Evolutionary conservation across 305 asterid species (phyloP), one percentile per base, ranked within the genome.

Genomic region (Fraxinus baroniana): DNA sequence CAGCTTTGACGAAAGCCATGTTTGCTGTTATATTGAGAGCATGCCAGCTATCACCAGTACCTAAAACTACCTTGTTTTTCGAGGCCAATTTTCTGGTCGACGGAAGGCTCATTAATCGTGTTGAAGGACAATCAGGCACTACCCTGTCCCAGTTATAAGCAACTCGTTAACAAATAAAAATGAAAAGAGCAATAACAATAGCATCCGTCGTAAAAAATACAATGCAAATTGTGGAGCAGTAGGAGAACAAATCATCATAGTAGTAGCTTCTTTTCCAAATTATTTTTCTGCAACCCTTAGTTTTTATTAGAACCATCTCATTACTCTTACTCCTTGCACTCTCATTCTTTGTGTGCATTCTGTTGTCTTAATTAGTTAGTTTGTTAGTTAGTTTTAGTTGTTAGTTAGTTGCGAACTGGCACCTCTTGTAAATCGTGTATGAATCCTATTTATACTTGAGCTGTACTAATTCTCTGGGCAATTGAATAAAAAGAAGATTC

Each of bases 1-100:
- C 92, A 74, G 97, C 98, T 90, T 97, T 89, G 71, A 90, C 94
- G 87, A 95, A 95, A 77, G 89, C 97, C 97, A 92, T 90, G 87
- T 95, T 95, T 64, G 99, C 98, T 30, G 95, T 95, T 82, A 93
- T 86, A 32, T 97, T 94, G 60, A 93, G 97, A 78, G 97, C 97
- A 82, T 81, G 83, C 93, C 94, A 93, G 83, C 83, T 84, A 81
- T 95, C 99, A 66, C 99, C 99, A 15, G 98, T 94, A 68, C 98
- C 99, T 85, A 94, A 94, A 46, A 90, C 94, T 84, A 93, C 92
- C 84, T 94, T 95, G 91, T 94, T 94, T 86, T 95, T 93, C 78
- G 87, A 71, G 81, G 94, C 94, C 88, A 94, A 88, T 85, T 93
- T 95, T 87, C 99, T 89, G 76, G 98, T 93, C 72, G 94, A 89